Conservation (phyloP, 768 basidiomycete species). For the Trametes meyenii region DNA sequence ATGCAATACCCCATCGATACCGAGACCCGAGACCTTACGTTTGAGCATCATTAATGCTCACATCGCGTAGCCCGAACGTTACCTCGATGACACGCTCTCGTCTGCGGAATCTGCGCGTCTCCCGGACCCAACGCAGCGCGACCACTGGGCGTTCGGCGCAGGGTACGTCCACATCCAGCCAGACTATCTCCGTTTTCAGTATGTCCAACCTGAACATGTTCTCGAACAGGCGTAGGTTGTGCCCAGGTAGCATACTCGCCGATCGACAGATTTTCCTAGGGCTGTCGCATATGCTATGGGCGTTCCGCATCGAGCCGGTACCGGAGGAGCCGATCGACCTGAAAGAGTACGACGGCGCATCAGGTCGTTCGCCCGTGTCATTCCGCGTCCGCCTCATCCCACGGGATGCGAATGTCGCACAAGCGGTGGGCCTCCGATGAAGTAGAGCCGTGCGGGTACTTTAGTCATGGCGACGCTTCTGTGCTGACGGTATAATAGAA, state of each 20-base stretch:
- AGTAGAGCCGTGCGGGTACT: no score
- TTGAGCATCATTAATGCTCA: constrained; percentile 16
- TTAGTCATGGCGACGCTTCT: no score
- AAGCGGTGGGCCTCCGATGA: no score
- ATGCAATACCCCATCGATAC: background rate
- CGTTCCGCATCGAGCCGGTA: constrained; percentile 45
- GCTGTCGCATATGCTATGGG: constrained; percentile 51
- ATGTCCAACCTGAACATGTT: background rate
- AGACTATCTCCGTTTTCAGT: background rate
- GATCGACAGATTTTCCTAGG: constrained; percentile 50
- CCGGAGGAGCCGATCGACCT: constrained; percentile 48
- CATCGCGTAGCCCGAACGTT: constrained; percentile 47
- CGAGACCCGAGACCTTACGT: no score
- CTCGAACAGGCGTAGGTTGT: constrained; percentile 33
- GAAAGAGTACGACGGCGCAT: constrained; percentile 50
- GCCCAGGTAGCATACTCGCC: constrained; percentile 48
- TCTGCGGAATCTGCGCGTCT: constrained; percentile 49
- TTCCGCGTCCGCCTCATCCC: constrained; percentile 37
- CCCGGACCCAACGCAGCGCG: constrained; percentile 45
- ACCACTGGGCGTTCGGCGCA: constrained; percentile 55
- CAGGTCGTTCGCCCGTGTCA: constrained; percentile 49
- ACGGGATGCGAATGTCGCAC: constrained; percentile 26
- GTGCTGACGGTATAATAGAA: no score
- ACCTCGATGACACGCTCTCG: constrained; percentile 40
- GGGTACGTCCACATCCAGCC: constrained; percentile 38